Evolutionary conservation across 176 grass and related monocot species (phyloP), one percentile per base, ranked within the genome.

Genomic region (Carex cristatella): DNA sequence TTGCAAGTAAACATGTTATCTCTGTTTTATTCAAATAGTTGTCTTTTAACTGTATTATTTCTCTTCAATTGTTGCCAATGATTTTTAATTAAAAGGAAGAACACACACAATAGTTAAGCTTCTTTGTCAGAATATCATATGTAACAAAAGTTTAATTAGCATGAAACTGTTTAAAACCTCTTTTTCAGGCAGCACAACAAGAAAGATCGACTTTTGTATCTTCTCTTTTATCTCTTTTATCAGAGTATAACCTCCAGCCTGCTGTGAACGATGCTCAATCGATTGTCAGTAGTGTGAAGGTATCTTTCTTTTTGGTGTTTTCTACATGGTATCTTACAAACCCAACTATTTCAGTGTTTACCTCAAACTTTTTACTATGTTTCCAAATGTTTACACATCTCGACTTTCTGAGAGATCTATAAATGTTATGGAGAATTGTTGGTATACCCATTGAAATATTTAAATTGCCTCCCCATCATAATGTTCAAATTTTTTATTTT

Each of bases 121-220:
- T 38, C 13, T 40, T 69, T 69, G 66, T 69, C 14, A 69, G 33
- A 35, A 69, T 67, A 40, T 40, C 35, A 38, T 6, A 69, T 16
- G 5, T 71, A 19, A 42, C 37, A 44, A n/a, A 16, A 9, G 44
- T 44, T 71, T 71, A 44, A 18, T 71, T 9, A 71, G 14, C 33
- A 44, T 71, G n/a, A 44, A n/a, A 71, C 5, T 42, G 69, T 44
- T 46, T 7, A 46, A n/a, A 33, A 46, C 38, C 58, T 57, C 51
- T 75, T 90, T 64, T 51, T 44, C 82, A 98, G 95, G 91, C 89
- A 75, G 95, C 92, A n/a, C 92, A 98, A 81, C 92, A 94, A 88
- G 95, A 94, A 86, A 98, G 95, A 81, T 89, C 95, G 19, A 98
- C 89, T 46, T 98, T 98, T 75, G 87, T 98, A 82, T 93, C 91